Base-by-base conservation (phyloP, 495 filamentous ascomycete species). In the Zalerion maritima region DNA sequence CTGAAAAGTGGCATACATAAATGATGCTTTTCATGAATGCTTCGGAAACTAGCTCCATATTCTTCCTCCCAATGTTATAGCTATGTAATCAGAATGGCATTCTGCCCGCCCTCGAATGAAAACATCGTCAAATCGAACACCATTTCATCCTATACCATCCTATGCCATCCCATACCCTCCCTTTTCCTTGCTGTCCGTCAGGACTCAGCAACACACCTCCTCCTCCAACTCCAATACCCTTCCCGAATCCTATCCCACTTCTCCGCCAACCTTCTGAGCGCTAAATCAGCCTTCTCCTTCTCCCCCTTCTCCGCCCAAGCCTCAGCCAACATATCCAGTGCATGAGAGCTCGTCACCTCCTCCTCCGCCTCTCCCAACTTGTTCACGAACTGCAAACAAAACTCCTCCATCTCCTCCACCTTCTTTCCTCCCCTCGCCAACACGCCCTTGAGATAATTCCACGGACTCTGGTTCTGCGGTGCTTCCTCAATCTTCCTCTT, bases 401-500 rank as follows among this genome's bases (percentile, higher is more conserved):
- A 89, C 4, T 42, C 61, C 44, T 76, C 69, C 43, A 79, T 64
- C 13, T 60, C 60, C 0, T 41, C 54, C 5, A 84, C 38, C 6
- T 62, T 51, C 32, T 67, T 52, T 1, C 71, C 71, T 8, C 70
- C 64, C 31, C 81, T 76, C 21, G 66, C 60, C 35, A 85, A 46
- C 28, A 83, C 65, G 11, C 86, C 89, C 6, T 75, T 63, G 12
- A 94, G 60, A 55, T 93, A 97, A 41, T 78, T 83, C 89, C 89
- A 97, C 5, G 84, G 70, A 42, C 78, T 82, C 46, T 82, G 78
- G 48, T 96, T 97, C 59, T 96, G 87, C 18, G 91, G 89, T 27
- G 86, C 86, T 14, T 73, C 58, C 14, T 56, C 44, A 28, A 92
- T 81, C 45, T 78, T 74, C 14, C 59, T 54, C 58, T 82, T 57